Conservation (phyloP, 2,329 filamentous ascomycete genomes). For the Alternaria triticimaculans region DNA sequence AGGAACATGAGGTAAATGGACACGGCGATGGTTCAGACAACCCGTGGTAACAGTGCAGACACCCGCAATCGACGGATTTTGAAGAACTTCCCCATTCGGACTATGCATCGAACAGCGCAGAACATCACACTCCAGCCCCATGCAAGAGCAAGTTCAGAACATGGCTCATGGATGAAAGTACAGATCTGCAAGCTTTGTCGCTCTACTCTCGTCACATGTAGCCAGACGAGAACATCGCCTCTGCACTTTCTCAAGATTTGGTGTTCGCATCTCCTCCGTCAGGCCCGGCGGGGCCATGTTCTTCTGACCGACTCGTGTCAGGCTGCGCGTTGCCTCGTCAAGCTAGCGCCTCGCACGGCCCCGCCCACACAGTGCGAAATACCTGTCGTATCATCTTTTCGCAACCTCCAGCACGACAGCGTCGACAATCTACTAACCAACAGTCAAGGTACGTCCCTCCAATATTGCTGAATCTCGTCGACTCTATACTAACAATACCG, state of each 20-base stretch:
- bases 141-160: neutral
- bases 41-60: neutral
- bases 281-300: slow-evolving; percentile 10
- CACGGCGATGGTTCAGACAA: neutral
- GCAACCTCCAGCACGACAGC: slow-evolving; percentile 28
- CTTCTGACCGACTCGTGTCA: neutral
- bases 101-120: neutral
- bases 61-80: neutral
- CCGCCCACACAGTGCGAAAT: slow-evolving; percentile 35
- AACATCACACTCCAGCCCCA: fast-evolving
- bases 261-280: neutral
- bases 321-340: neutral
- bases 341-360: slow-evolving; percentile 3
- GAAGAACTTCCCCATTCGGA: neutral
- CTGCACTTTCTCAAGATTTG: neutral
- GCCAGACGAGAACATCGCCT: neutral
- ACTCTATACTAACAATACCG: slow-evolving; percentile 28
- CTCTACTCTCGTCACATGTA: neutral
- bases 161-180: no score
- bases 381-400: slow-evolving; percentile 24
- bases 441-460: slow-evolving; percentile 43
- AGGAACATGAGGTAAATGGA: neutral
- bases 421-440: slow-evolving; percentile 44
- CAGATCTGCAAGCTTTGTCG: fast-evolving
- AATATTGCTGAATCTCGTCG: neutral